phyloP scores from a whole-genome alignment of 768 basidiomycete genomes.

The Psilocybe tampanensis region DNA sequence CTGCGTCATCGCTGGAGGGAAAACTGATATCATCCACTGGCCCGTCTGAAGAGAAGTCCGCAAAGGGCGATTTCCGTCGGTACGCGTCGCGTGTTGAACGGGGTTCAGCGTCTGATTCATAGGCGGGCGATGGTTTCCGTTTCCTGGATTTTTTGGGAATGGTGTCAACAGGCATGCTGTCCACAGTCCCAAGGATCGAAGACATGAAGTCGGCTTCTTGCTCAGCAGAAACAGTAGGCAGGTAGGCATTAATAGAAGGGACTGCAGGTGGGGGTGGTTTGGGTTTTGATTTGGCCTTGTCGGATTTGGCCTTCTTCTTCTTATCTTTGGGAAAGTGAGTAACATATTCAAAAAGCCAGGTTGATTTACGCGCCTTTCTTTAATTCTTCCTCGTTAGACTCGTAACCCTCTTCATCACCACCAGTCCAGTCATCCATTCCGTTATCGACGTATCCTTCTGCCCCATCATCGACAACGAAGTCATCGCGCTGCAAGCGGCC shows the following conservation, averaged over 20 bases:
- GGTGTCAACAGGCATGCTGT: conserved; percentile 37
- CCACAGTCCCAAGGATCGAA: conserved; percentile 73
- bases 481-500: conserved; percentile 85
- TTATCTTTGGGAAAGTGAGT: conserved; percentile 26
- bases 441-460: conserved; percentile 90
- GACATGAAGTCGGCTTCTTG: conserved; percentile 93
- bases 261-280: conserved; percentile 54
- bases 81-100: conserved; percentile 39
- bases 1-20: conserved; percentile 60
- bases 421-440: conserved; percentile 94
- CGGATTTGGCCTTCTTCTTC: conserved; percentile 45
- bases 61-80: conserved; percentile 33
- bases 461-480: conserved; percentile 94
- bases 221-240: conserved; percentile 71
- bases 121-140: conserved; percentile 63
- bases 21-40: conserved; percentile 34
- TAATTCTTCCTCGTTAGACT: conserved; percentile 53
- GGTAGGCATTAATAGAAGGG: conserved; percentile 78
- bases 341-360: neutral
- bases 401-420: conserved; percentile 47
- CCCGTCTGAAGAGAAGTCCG: conserved; percentile 52
- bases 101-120: conserved; percentile 38
- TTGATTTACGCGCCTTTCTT: conserved; percentile 38
- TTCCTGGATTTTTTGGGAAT: conserved; percentile 47
- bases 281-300: conserved; percentile 48